Conservation (phyloP, 2,329 filamentous ascomycete species). For the Talaromyces albobiverticillius region DNA sequence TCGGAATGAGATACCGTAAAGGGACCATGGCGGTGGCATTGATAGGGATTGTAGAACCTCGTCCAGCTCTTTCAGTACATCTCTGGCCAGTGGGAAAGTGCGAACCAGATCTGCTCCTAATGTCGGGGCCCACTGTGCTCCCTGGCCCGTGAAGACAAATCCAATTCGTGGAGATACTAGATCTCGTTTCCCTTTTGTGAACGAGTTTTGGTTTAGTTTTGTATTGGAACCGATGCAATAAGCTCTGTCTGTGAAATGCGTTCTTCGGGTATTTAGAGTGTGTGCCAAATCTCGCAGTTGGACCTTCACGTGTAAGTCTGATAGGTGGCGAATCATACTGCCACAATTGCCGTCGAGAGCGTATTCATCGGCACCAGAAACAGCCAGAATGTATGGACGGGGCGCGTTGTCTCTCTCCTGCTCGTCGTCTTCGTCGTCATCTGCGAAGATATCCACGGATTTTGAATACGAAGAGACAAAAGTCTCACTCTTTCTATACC, state of each 20-base stretch:
- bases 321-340: background rate
- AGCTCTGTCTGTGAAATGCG: background rate
- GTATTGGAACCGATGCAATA: background rate
- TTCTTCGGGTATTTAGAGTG: background rate
- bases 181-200: background rate
- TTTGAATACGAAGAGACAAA: background rate
- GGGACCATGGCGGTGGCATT: background rate
- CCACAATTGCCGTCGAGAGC: background rate
- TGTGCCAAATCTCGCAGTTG: slow-evolving; percentile 1
- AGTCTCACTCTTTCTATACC: no score
- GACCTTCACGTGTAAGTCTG: background rate
- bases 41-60: background rate
- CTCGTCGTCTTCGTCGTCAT: background rate
- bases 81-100: background rate
- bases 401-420: background rate
- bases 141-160: slow-evolving; percentile 7
- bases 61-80: background rate
- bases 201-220: background rate
- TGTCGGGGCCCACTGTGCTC: background rate
- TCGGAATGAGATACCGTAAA: no score
- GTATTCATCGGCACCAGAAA: background rate
- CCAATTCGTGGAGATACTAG: background rate
- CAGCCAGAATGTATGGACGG: background rate
- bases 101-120: background rate
- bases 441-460: no score